phyloP scores from a whole-genome alignment of 75 land plant species.

The Selaginella moellendorffii region DNA sequence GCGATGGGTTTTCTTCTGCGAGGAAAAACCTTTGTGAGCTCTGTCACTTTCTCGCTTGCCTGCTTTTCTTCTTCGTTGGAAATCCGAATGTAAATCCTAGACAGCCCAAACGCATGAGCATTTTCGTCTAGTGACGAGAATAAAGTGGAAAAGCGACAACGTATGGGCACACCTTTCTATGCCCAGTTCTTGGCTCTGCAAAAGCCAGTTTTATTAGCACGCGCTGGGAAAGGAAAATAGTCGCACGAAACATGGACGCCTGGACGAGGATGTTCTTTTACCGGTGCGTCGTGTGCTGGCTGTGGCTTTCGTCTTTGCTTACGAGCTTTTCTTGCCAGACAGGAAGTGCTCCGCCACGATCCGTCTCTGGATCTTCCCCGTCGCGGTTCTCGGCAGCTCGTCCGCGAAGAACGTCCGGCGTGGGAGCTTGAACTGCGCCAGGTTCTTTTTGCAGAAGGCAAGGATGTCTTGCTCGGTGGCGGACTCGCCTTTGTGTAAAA shows the following conservation, averaged over 20 bases:
- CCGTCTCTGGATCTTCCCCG: constrained; percentile 85
- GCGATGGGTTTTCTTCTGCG: too few species aligned
- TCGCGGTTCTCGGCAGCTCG: constrained; percentile 75
- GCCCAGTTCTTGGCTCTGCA: neutral
- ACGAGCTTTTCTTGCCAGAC: neutral
- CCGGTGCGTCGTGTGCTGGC: too few species aligned
- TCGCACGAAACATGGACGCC: too few species aligned
- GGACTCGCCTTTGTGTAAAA: constrained; percentile 45
- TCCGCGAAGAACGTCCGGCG: constrained; percentile 70
- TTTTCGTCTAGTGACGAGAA: neutral
- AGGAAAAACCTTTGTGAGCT: too few species aligned
- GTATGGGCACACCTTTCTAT: neutral
- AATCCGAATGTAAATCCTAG: too few species aligned
- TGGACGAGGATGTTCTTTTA: too few species aligned
- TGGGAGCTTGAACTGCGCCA: constrained; percentile 85
- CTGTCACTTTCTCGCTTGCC: too few species aligned
- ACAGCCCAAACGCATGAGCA: too few species aligned
- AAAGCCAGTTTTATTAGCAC: neutral
- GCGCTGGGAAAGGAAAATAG: neutral
- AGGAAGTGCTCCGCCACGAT: constrained; percentile 81
- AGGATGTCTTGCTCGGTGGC: constrained; percentile 48
- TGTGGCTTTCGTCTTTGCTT: too few species aligned
- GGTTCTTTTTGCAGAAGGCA: constrained; percentile 63
- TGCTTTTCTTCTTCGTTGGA: too few species aligned
- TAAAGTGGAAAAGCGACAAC: neutral